phyloP scores from a whole-genome alignment of 2,329 filamentous ascomycete genomes.

The Escovopsis sp. region DNA sequence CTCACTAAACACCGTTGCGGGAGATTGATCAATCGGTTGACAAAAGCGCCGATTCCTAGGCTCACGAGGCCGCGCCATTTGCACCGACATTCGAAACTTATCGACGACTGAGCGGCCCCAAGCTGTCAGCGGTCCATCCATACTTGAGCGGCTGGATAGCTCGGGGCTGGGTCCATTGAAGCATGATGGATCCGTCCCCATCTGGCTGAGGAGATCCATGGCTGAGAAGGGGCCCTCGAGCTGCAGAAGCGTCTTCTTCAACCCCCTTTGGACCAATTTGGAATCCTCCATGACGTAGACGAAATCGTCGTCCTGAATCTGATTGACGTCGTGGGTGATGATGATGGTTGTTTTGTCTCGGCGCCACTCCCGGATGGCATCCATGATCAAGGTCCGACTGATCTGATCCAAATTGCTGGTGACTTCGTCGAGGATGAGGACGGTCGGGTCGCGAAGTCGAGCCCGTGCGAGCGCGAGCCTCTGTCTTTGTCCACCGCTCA shows the following conservation, averaged over 20 bases:
- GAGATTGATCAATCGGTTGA: too few species aligned
- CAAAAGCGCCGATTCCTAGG: too few species aligned
- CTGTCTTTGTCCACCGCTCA: conserved; percentile 80
- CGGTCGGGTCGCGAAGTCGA: conserved; percentile 57
- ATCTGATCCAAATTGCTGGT: conserved; percentile 74
- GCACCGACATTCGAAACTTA: neutral
- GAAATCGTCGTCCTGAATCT: conserved; percentile 59
- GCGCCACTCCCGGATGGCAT: conserved; percentile 64
- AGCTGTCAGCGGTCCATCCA: too few species aligned
- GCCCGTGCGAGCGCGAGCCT: conserved; percentile 69
- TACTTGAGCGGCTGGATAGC: too few species aligned
- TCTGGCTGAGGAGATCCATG: conserved; percentile 14
- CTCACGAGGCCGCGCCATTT: too few species aligned
- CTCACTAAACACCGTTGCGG: too few species aligned
- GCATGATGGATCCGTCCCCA: too few species aligned
- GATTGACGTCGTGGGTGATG: conserved; percentile 77
- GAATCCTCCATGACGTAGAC: conserved; percentile 68
- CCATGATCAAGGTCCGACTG: conserved; percentile 53
- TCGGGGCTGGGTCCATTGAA: too few species aligned
- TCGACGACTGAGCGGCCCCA: too few species aligned
- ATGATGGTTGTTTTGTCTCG: conserved; percentile 74
- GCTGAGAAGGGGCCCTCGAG: conserved; percentile 31
- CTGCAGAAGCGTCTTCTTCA: conserved; percentile 39
- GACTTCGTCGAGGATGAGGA: conserved; percentile 78
- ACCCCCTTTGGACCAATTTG: conserved; percentile 52